Conservation (phyloP, 1,139 yeast species). For the Kluyveromyces sp. region DNA sequence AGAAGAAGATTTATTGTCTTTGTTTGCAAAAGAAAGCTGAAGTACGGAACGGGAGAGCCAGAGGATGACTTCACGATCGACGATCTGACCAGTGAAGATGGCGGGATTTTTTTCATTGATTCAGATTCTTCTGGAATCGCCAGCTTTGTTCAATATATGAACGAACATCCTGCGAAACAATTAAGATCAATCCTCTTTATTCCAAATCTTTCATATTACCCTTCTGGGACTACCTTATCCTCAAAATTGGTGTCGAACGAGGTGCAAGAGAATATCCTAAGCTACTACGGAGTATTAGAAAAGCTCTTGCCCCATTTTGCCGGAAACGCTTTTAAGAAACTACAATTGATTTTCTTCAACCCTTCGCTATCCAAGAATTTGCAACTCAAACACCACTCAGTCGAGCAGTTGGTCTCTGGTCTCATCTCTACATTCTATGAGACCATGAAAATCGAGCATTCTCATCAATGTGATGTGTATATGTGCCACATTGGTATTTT, state of each 20-base stretch:
- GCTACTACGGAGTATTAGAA: slow-evolving; percentile 19
- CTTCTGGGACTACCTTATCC: slow-evolving; percentile 24
- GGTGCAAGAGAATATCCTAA: slow-evolving; percentile 21
- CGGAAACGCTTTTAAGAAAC: slow-evolving; percentile 9
- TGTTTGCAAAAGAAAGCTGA: slow-evolving; percentile 25
- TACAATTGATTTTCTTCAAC: slow-evolving; percentile 24
- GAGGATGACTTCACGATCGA: slow-evolving; percentile 16
- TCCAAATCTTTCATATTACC: slow-evolving; percentile 29
- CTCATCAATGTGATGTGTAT: slow-evolving; percentile 14
- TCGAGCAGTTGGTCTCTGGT: slow-evolving; percentile 26
- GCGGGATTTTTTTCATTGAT: slow-evolving; percentile 24
- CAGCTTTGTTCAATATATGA: slow-evolving; percentile 17
- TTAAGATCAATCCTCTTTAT: slow-evolving; percentile 27
- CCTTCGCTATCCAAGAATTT: slow-evolving; percentile 28
- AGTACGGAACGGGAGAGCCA: slow-evolving; percentile 15
- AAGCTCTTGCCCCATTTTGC: slow-evolving; percentile 22
- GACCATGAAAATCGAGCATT: slow-evolving; percentile 15
- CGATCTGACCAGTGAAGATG: slow-evolving; percentile 20
- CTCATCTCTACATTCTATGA: slow-evolving; percentile 21
- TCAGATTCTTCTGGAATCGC: slow-evolving; percentile 19
- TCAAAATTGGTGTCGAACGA: slow-evolving; percentile 20
- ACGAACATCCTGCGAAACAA: slow-evolving; percentile 11
- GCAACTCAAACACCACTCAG: slow-evolving; percentile 22
- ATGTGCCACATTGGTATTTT: slow-evolving; percentile 27
- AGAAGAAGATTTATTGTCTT: slow-evolving; percentile 29